phyloP scores from a whole-genome alignment of 768 basidiomycete species.

The Tricholoma bakamatsutake region DNA sequence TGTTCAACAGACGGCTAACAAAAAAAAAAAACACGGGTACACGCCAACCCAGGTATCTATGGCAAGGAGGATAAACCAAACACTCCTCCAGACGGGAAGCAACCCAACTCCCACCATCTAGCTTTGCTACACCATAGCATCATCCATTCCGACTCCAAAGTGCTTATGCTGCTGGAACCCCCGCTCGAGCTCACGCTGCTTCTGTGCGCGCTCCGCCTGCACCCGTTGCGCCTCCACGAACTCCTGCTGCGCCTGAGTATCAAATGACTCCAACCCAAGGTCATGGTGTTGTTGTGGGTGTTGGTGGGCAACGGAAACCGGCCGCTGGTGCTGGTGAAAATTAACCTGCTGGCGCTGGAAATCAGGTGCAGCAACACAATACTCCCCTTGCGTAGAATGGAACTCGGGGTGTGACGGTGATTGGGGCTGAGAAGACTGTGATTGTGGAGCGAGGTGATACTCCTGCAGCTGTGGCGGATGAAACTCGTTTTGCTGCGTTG shows the following conservation, averaged over 20 bases:
- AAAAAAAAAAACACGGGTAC: neutral
- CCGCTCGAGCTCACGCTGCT: constrained; percentile 11
- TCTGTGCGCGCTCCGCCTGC: neutral
- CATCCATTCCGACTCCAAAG: neutral
- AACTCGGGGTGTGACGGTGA: neutral
- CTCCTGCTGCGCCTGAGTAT: constrained; percentile 16
- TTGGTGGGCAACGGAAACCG: neutral
- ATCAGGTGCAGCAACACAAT: neutral
- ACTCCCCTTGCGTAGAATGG: neutral
- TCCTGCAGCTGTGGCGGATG: constrained; percentile 18
- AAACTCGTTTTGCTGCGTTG: constrained; percentile 17
- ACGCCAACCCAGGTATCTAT: too few relatives aligned
- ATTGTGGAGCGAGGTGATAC: constrained; percentile 9
- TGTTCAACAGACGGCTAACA: neutral
- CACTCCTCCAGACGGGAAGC: too few relatives aligned
- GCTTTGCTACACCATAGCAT: neutral
- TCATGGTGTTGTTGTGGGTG: neutral
- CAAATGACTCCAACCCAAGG: neutral
- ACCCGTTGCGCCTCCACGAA: constrained; percentile 16
- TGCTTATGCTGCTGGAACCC: constrained; percentile 8
- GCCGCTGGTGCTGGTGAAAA: constrained; percentile 9
- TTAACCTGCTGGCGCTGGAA: constrained; percentile 11
- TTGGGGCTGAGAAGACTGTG: neutral
- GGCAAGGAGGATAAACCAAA: too few relatives aligned
- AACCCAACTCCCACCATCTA: too few relatives aligned